These are phyloP conservation scores for Gillenia trifoliata DNA, from an alignment of 306 rosid species.

Conservation along the genomic window DNA sequence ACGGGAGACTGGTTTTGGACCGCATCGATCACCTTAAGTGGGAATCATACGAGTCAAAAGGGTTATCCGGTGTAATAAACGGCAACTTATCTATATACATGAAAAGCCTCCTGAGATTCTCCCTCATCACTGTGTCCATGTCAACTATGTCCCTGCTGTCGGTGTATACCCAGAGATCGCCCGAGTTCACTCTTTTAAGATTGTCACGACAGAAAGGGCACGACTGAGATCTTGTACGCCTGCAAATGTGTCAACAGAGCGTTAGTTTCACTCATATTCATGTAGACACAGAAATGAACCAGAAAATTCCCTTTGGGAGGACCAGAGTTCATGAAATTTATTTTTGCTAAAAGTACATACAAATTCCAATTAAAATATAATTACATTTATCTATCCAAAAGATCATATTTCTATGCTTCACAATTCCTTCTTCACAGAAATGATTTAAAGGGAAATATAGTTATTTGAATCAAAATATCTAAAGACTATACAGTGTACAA, in stretches of 20 bases:
- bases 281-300: not conserved
- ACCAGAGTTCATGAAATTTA: not conserved
- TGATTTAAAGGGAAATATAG: not conserved
- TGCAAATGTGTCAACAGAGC: conserved; percentile 29
- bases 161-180: conserved; percentile 88
- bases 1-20: conserved; percentile 28
- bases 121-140: conserved; percentile 75
- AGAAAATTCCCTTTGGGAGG: not conserved
- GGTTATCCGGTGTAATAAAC: conserved; percentile 65
- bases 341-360: not conserved
- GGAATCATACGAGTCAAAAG: conserved; percentile 76
- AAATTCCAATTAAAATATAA: not conserved
- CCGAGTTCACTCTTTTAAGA: conserved; percentile 81
- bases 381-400: not conserved
- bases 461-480: not conserved
- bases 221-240: conserved; percentile 84
- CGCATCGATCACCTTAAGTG: conserved; percentile 56
- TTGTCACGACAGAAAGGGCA: conserved; percentile 96
- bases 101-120: conserved; percentile 85
- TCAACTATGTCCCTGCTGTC: conserved; percentile 69
- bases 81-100: conserved; percentile 87
- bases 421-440: not conserved
- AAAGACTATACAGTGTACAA: not conserved
- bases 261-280: not conserved
- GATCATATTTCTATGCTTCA: not conserved